Conservation (phyloP, 1,139 yeast species). For the Saccharomyces pastorianus region DNA sequence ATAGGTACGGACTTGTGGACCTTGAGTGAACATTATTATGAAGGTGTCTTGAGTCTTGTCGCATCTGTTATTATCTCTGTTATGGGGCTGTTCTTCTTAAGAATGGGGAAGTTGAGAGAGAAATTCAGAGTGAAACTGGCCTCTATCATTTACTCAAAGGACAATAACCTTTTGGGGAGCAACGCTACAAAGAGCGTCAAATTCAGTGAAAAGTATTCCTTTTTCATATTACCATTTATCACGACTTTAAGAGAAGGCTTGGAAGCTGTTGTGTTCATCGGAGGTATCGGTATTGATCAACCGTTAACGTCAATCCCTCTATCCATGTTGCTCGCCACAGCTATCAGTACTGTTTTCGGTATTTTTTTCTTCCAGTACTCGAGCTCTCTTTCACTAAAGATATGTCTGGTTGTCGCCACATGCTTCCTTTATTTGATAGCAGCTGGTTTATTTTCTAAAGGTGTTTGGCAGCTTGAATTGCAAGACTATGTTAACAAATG, state of each 20-base stretch:
- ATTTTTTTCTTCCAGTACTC: conserved; percentile 67
- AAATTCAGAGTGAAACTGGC: conserved; percentile 92
- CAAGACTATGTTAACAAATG: conserved; percentile 56
- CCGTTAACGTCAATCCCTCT: conserved; percentile 77
- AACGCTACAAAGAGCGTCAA: conserved; percentile 23
- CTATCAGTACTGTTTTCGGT: conserved; percentile 64
- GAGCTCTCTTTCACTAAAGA: conserved; percentile 64
- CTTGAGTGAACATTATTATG: conserved; percentile 84
- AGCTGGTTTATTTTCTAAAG: conserved; percentile 83
- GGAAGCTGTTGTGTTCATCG: conserved; percentile 86
- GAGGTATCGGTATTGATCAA: conserved; percentile 73
- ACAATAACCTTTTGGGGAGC: conserved; percentile 14
- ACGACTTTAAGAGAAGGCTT: conserved; percentile 85
- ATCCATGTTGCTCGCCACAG: conserved; percentile 66
- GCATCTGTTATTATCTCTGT: conserved; percentile 76
- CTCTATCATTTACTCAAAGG: conserved; percentile 47
- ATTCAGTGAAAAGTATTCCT: conserved; percentile 56
- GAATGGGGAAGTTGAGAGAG: conserved; percentile 82
- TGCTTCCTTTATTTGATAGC: conserved; percentile 80
- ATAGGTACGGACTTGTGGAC: conserved; percentile 81
- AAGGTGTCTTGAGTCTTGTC: conserved; percentile 75
- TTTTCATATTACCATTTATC: conserved; percentile 73
- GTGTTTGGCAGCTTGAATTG: conserved; percentile 82
- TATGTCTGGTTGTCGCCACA: conserved; percentile 75
- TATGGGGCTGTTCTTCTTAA: conserved; percentile 89